Base-by-base conservation (phyloP, 345 rosid genomes). In the Pistacia integerrima region DNA sequence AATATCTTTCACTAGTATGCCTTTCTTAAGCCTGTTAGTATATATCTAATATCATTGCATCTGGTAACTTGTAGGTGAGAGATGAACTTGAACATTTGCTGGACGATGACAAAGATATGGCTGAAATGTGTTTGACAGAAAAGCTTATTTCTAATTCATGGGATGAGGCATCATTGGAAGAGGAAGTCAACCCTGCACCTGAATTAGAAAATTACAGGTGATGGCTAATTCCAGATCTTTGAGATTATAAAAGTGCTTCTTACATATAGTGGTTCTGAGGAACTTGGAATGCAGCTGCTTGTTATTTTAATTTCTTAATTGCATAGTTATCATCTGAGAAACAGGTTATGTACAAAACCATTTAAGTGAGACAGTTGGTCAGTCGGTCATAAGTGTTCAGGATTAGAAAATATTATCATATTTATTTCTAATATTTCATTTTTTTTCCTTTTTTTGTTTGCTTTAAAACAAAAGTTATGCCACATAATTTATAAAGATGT, bases 81-180 rank as follows among this genome's bases (percentile, higher is more conserved):
- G 90, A 88, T 77, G 92, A 88, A 78, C 79, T 87, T n/a, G 92
- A 88, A 68, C 87, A 87, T 76, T 74, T 88, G 79, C 82, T 88
- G 66, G 92, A 88, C 30, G 90, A 88, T 73, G 90, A 87, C 57
- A 83, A 85, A 75, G 90, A 88, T 69, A 87, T 88, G 89, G 88
- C 90, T 7, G 88, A 85, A 72, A 87, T 88, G 87, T 85, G 84
- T 73, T 74, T 87, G 83, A 87, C 90, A 18, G 85, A 85, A 56
- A 87, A 87, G 79, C 81, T 84, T 68, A 71, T n/a, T 65, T 52
- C 77, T 69, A 84, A 68, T 8, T 64, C 77, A 41, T 38, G 73
- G 48, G 85, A 85, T 65, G 74, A 76, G 38, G 54, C 69, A 17
- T 75, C 84, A n/a, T 22, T 51, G 22, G 76, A 55, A 74, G 85